Percentiles rank a stretch among this genome's conserved stretches.
These are phyloP conservation scores for Fraxinus dipetala DNA, from an alignment of 305 asterid genomes.

Conservation along the genomic window DNA sequence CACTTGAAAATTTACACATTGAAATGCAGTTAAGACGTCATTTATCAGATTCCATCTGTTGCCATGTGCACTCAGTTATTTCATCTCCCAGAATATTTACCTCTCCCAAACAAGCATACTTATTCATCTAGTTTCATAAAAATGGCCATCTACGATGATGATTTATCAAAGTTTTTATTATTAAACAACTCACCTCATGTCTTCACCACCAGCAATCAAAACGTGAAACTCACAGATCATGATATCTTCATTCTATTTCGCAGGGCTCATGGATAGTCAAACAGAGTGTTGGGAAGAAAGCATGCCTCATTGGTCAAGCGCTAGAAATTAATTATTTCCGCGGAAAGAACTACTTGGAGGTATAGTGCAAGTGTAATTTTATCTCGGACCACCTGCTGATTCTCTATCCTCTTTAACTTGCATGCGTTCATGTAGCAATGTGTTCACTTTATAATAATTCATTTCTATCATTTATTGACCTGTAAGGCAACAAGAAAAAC, in stretches of 20 bases:
- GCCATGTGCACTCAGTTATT: not conserved
- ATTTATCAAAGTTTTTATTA: not conserved
- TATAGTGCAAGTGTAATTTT: slow-evolving; percentile 30
- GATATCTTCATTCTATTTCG: slow-evolving; percentile 22
- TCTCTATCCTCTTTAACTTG: slow-evolving; percentile 11
- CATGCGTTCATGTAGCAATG: not conserved
- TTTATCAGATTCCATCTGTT: not conserved
- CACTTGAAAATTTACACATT: not conserved
- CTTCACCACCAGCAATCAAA: not conserved
- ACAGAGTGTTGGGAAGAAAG: slow-evolving; percentile 95
- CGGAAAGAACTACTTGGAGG: slow-evolving; percentile 96
- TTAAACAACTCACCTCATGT: not conserved
- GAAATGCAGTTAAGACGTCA: not conserved
- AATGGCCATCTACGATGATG: not conserved
- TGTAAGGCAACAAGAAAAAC: not conserved
- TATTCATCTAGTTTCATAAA: not conserved
- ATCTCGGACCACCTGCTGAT: slow-evolving; percentile 3
- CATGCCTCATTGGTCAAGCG: slow-evolving; percentile 95
- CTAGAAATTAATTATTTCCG: slow-evolving; percentile 80
- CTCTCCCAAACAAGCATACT: slow-evolving; percentile 11
- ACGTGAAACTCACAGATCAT: not conserved
- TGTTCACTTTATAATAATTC: not conserved
- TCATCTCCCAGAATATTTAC: not conserved
- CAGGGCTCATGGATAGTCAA: slow-evolving; percentile 98
- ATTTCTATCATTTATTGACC: not conserved